These are phyloP conservation scores for Yamadazyma triangularis DNA, from an alignment of 1,139 yeast genomes.

Conservation along the genomic window DNA sequence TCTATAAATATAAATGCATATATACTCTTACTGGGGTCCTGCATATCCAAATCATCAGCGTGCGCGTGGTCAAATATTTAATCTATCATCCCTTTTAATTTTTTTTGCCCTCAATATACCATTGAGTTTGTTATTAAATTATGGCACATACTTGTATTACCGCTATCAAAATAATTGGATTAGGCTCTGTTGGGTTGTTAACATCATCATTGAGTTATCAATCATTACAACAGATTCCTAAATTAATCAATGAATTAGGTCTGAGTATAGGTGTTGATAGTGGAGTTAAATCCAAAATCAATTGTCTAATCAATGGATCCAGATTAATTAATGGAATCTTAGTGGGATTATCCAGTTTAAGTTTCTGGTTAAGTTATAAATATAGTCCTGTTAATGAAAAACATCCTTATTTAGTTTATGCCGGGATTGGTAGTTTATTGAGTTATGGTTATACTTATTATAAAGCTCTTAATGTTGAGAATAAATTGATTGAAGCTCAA, in stretches of 20 bases:
- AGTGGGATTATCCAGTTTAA: slow-evolving; percentile 33
- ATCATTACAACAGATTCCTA: slow-evolving; percentile 32
- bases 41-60: no score
- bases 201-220: slow-evolving; percentile 39
- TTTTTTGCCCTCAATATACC: no score
- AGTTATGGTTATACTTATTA: slow-evolving; percentile 25
- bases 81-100: no score
- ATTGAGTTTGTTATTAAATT: no score
- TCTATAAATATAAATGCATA: not conserved
- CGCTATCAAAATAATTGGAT: slow-evolving; percentile 47
- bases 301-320: slow-evolving; percentile 16
- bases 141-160: slow-evolving; percentile 48
- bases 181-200: slow-evolving; percentile 48
- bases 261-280: slow-evolving; percentile 2
- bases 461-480: slow-evolving; percentile 13
- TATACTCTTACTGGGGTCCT: no score
- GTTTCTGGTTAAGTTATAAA: slow-evolving; percentile 40
- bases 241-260: slow-evolving; percentile 26
- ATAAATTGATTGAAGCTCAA: slow-evolving; percentile 14
- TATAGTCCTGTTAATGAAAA: slow-evolving; percentile 40
- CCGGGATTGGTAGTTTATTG: slow-evolving; percentile 48
- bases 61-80: no score
- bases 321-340: slow-evolving; percentile 28
- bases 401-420: slow-evolving; percentile 54
- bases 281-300: not conserved